Evolutionary conservation across 2,329 filamentous ascomycete species (phyloP).

Genomic region (Akanthomyces dipterigenus): DNA sequence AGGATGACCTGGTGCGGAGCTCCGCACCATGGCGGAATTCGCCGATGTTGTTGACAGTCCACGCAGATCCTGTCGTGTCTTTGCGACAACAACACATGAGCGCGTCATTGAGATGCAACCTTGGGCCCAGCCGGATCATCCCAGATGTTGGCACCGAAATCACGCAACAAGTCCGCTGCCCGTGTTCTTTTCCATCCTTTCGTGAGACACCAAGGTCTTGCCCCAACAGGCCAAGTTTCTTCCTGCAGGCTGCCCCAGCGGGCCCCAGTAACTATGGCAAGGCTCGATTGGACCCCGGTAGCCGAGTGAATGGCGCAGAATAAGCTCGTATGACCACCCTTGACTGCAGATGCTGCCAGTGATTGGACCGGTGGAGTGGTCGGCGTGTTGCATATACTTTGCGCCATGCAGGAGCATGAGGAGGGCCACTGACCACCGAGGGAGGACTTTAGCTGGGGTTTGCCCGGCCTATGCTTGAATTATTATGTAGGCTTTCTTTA

Average conservation of each 20-base stretch:
- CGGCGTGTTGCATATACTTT: background rate
- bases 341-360: background rate
- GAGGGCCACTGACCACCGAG: no score
- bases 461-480: no score
- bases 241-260: conserved; percentile 2
- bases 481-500: no score
- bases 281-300: conserved; percentile 6
- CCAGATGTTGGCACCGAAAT: background rate
- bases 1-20: background rate
- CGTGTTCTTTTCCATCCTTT: background rate
- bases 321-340: conserved; percentile 9
- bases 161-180: no score
- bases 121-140: background rate
- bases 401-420: background rate
- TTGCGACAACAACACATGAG: background rate
- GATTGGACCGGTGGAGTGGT: background rate
- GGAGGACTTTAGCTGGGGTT: no score
- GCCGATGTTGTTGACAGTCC: background rate
- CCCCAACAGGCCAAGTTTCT: background rate
- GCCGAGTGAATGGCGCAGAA: conserved; percentile 7
- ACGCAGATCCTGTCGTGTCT: background rate
- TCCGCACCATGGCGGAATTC: background rate
- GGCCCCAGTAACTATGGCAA: background rate
- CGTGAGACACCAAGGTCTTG: background rate
- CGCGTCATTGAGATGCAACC: background rate